Evolutionary conservation across 1,139 yeast genomes (phyloP), one percentile per base, ranked within the genome.

Genomic region (Pneumocystis jirovecii): DNA sequence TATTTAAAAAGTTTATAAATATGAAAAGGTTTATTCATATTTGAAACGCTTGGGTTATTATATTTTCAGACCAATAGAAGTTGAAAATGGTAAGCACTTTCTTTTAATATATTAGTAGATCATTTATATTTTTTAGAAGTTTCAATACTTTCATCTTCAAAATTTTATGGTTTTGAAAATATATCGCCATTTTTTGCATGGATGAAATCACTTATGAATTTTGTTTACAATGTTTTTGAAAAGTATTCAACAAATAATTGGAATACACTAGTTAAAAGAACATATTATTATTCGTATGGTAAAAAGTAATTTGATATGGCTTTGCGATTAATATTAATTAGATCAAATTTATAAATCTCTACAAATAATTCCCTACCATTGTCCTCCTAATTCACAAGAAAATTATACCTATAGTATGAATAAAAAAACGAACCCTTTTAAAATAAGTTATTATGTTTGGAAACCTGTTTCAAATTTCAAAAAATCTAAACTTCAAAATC

Each of bases 11-110:
- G 15, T 29, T 50, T 50, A 50, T 50, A 25, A 25, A 25, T 50
- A 2, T 60, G 1, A 39, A 3, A 39, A 83, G 64, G 90, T 88
- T 0, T 91, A 85, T 74, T 81, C 93, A 0, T 82, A 87, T 68
- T 78, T 91, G 71, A 88, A 87, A 72, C 81, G 96, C 71, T 80
- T 85, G 64, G 97, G 97, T 0, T 91, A 86, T 72, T 80, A 87
- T 56, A 85, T 90, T 0, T 78, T 76, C 66, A 73, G 81, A 61
- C 76, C 78, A 17, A 7, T 29, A 21, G 10, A 65, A 63, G 7
- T 61, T 31, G 29, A 61, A 60, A 42, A 39, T 34, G 19, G 64
- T 31, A 29, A 40, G n/a, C 7, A 37, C 29, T 39, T 61, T 40
- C 19, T 42, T 61, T n/a, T 7, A 10, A 17, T 4, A 61, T 10